Percentiles rank a stretch among this genome's conserved stretches.
phyloP scores from a whole-genome alignment of 352 stramenopile genomes.

The Phytophthora europaea region DNA sequence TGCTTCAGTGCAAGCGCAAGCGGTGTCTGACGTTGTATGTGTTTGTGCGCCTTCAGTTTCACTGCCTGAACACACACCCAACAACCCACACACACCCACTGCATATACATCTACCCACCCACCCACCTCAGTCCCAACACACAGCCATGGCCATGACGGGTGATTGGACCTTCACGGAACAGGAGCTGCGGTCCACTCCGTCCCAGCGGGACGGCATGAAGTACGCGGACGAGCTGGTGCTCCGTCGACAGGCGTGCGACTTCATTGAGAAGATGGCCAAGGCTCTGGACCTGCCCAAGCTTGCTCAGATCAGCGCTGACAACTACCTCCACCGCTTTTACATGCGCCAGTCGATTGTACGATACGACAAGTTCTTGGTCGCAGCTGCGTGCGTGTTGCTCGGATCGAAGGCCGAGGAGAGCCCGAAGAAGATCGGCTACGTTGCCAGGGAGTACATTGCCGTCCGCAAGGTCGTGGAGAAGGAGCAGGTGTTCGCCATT shows the following conservation, averaged over 20 bases:
- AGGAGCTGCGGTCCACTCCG: conserved; percentile 71
- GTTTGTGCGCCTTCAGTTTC: conserved; percentile 16
- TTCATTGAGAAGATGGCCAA: conserved; percentile 91
- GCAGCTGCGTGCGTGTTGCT: conserved; percentile 85
- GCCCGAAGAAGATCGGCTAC: conserved; percentile 81
- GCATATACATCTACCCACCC: conserved; percentile 13
- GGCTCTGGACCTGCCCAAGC: conserved; percentile 78
- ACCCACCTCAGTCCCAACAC: background rate
- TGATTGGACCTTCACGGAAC: conserved; percentile 86
- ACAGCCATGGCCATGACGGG: conserved; percentile 39
- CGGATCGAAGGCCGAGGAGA: conserved; percentile 88
- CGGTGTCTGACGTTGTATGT: conserved; percentile 16
- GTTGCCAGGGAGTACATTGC: conserved; percentile 82
- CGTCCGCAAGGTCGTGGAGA: conserved; percentile 72
- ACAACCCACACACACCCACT: background rate
- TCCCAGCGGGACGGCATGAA: conserved; percentile 85
- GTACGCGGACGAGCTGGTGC: conserved; percentile 73
- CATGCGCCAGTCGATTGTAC: conserved; percentile 85
- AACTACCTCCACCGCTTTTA: conserved; percentile 93
- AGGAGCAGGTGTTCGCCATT: conserved; percentile 82
- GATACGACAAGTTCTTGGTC: conserved; percentile 90
- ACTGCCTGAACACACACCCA: conserved; percentile 18
- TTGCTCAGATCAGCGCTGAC: conserved; percentile 85
- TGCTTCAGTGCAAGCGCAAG: background rate
- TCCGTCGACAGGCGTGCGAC: conserved; percentile 80